Base-by-base conservation (phyloP, 2,329 filamentous ascomycete species). In the Byssochlamys sp. region DNA sequence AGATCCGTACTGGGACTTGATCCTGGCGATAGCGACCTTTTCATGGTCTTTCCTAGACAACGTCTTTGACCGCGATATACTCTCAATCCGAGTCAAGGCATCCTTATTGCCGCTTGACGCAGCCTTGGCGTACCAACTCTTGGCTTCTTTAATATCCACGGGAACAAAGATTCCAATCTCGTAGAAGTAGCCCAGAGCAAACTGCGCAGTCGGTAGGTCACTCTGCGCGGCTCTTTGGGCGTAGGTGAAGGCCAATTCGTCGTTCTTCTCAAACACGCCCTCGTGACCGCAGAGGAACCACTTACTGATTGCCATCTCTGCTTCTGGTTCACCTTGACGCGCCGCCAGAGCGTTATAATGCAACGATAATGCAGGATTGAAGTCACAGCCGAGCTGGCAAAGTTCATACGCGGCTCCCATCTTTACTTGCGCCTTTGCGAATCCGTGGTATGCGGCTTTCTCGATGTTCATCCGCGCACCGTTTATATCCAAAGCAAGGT, bases 201-300 rank as follows among this genome's bases (percentile, higher is more conserved):
- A 99, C 72, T 97, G 91, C 53, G 91, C 94, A 0, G 91, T 97
- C 0, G 90, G 81, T 53, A 97, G 81, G 57, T 91, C 91, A 45
- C 85, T 83, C 54, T 84, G 80, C 7, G 94, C 92, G 10, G 94
- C 94, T 63, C 92, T 84, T 65, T 92, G 84, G 1, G 94, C 94
- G 69, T 96, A 97, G 55, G 85, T 87, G 74, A 89, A 99, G 5
- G 94, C 92, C 53, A 97, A 77, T 69, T 92, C 88, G 73, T 99
- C 94, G 67, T 96, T 97, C 80, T 97, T 97, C 59, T 89, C 84
- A 69, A 99, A 96, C 5, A 95, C 81, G 25, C 87, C 88, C 64
- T 97, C 92, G 63, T 94, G 91, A 2, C 94, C 94, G 67, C 95
- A 97, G 28, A 99, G 80, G 70, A 97, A 99, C 94, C 94, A 99